A percentile compares a stretch with the other conserved stretches of the same genome.
Conservation (phyloP, 495 filamentous ascomycete genomes). For the Penicillium soppii region DNA sequence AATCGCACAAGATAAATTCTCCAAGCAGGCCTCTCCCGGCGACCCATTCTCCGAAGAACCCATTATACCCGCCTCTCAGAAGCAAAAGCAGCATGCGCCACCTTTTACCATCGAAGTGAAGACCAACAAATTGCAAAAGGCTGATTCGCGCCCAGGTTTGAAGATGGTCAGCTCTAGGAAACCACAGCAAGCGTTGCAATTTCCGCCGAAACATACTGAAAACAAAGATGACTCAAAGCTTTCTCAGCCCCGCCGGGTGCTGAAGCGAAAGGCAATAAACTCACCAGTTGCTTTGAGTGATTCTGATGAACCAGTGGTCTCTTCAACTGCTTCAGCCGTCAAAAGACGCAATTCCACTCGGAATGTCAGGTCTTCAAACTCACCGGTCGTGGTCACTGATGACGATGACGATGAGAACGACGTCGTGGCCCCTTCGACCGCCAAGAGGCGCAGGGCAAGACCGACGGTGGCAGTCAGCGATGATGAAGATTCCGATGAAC, state of each 20-base stretch:
- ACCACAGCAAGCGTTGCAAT: background rate
- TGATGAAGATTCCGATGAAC: conserved; percentile 14
- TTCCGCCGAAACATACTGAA: background rate
- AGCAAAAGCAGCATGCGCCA: conserved; percentile 4
- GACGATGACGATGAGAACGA: conserved; percentile 1
- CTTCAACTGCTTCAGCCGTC: conserved; percentile 23
- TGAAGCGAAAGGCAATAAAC: conserved; percentile 26
- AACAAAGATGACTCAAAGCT: conserved; percentile 11
- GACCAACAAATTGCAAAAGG: background rate
- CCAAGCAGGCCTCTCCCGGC: conserved; percentile 1
- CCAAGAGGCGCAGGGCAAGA: background rate
- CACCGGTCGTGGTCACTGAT: background rate
- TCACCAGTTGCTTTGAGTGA: conserved; percentile 21
- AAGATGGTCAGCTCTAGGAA: background rate
- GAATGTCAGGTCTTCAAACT: background rate
- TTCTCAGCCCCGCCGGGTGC: conserved; percentile 29
- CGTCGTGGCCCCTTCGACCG: background rate
- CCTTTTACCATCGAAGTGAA: background rate
- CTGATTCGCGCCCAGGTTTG: background rate
- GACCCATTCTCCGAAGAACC: conserved; percentile 22
- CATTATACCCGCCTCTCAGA: conserved; percentile 14
- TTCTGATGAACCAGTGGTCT: conserved; percentile 27
- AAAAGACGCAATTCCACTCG: conserved; percentile 14
- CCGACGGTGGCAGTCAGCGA: background rate
- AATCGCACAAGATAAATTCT: conserved; percentile 4